A percentile compares a stretch with the other conserved stretches of the same genome.
phyloP scores from a whole-genome alignment of 2,329 filamentous ascomycete genomes.

The Paraphoma chrysanthemicola region DNA sequence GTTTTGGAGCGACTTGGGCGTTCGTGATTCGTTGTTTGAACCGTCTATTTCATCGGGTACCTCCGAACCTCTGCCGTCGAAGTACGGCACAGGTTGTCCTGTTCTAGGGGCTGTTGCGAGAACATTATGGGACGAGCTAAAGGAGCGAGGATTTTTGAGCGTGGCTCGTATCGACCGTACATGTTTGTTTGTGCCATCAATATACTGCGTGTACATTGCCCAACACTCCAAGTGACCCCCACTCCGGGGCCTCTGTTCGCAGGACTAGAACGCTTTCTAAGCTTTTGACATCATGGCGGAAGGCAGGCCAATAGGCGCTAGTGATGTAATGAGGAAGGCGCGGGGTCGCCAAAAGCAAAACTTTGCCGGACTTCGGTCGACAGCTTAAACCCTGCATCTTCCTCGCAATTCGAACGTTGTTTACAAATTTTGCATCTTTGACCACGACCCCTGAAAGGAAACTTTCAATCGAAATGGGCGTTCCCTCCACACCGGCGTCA shows the following conservation, averaged over 20 bases:
- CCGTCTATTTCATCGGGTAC: background rate
- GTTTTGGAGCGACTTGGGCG: slow-evolving; percentile 32
- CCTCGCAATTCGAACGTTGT: slow-evolving; percentile 1
- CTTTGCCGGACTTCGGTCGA: slow-evolving; percentile 15
- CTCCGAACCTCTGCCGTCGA: background rate
- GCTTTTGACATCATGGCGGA: slow-evolving; percentile 30
- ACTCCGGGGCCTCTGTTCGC: background rate
- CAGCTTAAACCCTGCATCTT: slow-evolving; percentile 28
- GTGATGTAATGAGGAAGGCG: slow-evolving; percentile 29
- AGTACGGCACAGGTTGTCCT: no score
- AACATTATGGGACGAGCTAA: no score
- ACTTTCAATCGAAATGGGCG: slow-evolving; percentile 65
- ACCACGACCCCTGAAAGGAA: slow-evolving; percentile 5
- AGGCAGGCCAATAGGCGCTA: slow-evolving; percentile 26
- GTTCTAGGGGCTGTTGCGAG: no score
- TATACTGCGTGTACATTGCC: background rate
- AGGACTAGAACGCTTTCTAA: slow-evolving; percentile 14
- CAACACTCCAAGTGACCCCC: slow-evolving; percentile 4
- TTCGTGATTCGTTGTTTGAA: slow-evolving; percentile 13
- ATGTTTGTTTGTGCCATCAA: background rate
- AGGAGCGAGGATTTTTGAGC: no score
- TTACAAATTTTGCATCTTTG: slow-evolving; percentile 8
- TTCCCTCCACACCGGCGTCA: slow-evolving; percentile 76
- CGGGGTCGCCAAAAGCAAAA: slow-evolving; percentile 29
- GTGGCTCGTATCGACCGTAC: background rate